Percentiles rank a stretch among this genome's conserved stretches.
Conservation (phyloP, 768 basidiomycete genomes). For the Boletellus sp. region DNA sequence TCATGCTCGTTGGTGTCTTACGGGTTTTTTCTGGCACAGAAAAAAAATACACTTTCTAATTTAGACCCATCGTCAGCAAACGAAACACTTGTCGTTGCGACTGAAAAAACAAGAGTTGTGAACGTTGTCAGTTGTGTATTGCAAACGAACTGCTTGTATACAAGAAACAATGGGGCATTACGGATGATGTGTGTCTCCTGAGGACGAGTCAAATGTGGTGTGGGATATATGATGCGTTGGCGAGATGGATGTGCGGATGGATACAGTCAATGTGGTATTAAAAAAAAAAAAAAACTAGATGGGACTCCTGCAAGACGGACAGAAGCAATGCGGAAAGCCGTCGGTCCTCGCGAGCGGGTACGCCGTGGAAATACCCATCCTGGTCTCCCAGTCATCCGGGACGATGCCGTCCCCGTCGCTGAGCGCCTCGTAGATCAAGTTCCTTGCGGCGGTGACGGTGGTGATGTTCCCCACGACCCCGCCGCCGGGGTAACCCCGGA, state of each 20-base stretch:
- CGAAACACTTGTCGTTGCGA: neutral
- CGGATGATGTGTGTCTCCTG: neutral
- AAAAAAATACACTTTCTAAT: constrained; percentile 11
- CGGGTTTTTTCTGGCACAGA: neutral
- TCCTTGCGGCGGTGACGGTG: constrained; percentile 45
- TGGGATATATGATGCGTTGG: neutral
- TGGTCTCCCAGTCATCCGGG: constrained; percentile 42
- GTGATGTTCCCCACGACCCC: constrained; percentile 51
- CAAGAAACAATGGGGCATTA: neutral
- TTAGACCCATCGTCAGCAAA: neutral
- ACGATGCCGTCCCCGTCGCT: constrained; percentile 17
- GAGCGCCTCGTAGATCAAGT: constrained; percentile 42
- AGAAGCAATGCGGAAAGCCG: constrained; percentile 31
- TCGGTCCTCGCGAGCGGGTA: constrained; percentile 14
- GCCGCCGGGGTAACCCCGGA: constrained; percentile 41
- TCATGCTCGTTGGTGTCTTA: constrained; percentile 8
- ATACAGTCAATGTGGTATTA: neutral
- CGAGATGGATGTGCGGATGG: neutral
- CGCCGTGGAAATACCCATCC: constrained; percentile 22
- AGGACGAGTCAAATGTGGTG: neutral
- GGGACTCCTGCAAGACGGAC: constrained; percentile 43
- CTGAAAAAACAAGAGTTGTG: too few species aligned
- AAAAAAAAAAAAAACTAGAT: constrained; percentile 31
- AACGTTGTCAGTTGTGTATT: too few species aligned
- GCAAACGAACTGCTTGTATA: neutral